Evolutionary conservation across 2,329 filamentous ascomycete species (phyloP), one percentile per base, ranked within the genome.

Genomic region (Calonectria henricotiae): DNA sequence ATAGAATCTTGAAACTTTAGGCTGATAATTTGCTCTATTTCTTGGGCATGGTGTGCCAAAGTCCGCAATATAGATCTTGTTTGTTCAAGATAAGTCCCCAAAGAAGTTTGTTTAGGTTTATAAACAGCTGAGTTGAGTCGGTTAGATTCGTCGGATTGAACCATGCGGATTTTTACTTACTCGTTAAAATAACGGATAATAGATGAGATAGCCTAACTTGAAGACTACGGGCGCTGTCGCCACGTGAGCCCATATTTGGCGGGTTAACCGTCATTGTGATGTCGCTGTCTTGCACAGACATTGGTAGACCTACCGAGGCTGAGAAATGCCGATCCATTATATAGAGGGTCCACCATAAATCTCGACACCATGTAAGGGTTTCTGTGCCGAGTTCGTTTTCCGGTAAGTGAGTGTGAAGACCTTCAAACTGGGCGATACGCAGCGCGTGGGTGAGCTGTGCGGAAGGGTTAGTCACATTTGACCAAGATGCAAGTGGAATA

Each of bases 291-390:
- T 80, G 79, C 0, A 78, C 79, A 1, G 79, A 79, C 78, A 83
- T 82, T 0, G 82, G 83, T 5, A 83, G 64, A 1, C 83, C 82
- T 0, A 84, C 9, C 0, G 82, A 83, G 0, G 80, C 81, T 0
- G 81, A 84, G 44, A 84, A 81, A 27, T 84, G 81, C 0, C 80
- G 77, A 39, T 84, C 82, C 76, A 83, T 82, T 25, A 82, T 82
- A 44, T 84, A 84, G 3, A 83, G 62, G 0, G 82, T 82, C 82
- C 83, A 83, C 83, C 83, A 85, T 4, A 84, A 71, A 66, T 80
- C 79, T 0, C 82, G 81, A 46, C 81, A 84, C 0, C 77, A 76
- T 0, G 74, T 70, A 0, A 83, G 78, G 0, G 79, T 82, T 11
- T 78, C 76, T 6, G 67, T 49, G 0, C 81, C 81, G 0, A 84